Base-by-base conservation (phyloP, 2,329 filamentous ascomycete genomes). In the Nemania sp. region DNA sequence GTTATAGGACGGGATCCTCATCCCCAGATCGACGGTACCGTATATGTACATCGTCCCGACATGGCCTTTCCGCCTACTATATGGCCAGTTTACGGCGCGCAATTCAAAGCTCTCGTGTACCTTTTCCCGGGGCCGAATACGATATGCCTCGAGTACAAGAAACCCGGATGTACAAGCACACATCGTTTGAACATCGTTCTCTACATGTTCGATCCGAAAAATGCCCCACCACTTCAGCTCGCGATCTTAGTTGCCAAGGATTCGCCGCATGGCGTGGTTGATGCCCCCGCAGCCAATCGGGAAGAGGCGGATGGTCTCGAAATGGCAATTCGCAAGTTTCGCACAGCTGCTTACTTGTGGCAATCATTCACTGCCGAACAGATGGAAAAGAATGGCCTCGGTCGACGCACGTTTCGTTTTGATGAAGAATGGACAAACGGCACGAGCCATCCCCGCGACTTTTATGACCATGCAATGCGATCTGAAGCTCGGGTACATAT, bases 311-410 rank as follows among this genome's bases (percentile, higher is more conserved):
- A 96, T 70, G 82, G 81, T 1, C 69, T 97, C 30, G 86, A 92
- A 9, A 84, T 83, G 6, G 94, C 94, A 0, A 80, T 96, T 46
- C 84, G 83, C 65, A 99, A 99, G 70, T 97, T 94, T 69, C 84
- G 92, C 59, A 97, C 96, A 89, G 88, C 91, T 15, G 93, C 91
- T 20, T 97, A 97, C 69, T 78, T 97, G 12, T 97, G 94, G 92
- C 94, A 99, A 70, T 91, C 92, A 6, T 97, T 96, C 66, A 97
- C 93, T 0, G 91, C 90, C 6, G 94, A 99, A 70, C 92, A 97
- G 70, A 97, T 97, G 93, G 88, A 84, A 70, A 86, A 91, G 59
- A 89, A 96, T 69, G 89, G 88, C 56, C 84, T 97, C 62, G 91
- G 92, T 8, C 83, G 93, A 54, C 85, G 93, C 52, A 86, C 84